Evolutionary conservation across 2,329 filamentous ascomycete genomes (phyloP).

Genomic region (Xylariaceae sp.): DNA sequence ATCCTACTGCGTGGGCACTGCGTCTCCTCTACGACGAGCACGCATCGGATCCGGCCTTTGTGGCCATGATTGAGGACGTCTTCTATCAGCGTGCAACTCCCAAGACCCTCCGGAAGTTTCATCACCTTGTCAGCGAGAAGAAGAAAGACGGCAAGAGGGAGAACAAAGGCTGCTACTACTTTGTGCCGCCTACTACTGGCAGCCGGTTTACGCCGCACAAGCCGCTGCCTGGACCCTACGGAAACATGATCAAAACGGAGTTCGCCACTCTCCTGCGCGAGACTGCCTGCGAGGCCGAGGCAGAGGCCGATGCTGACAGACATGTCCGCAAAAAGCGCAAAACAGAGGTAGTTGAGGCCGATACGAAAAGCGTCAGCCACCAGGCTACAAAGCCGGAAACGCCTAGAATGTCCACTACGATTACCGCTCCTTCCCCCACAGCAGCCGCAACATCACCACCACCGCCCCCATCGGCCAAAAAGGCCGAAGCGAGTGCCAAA

Average conservation of each 20-base stretch:
- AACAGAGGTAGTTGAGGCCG: slow-evolving; percentile 18
- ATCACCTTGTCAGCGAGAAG: slow-evolving; percentile 44
- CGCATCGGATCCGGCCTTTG: slow-evolving; percentile 44
- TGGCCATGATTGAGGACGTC: slow-evolving; percentile 53
- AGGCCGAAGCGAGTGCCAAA: too few species aligned
- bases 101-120: slow-evolving; percentile 47
- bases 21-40: slow-evolving; percentile 56
- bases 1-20: slow-evolving; percentile 58
- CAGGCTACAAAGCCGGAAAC: not conserved
- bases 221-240: slow-evolving; percentile 46
- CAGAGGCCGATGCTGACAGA: slow-evolving; percentile 20
- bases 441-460: too few species aligned
- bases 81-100: slow-evolving; percentile 52
- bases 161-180: slow-evolving; percentile 48
- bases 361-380: not conserved
- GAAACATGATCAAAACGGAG: slow-evolving; percentile 40
- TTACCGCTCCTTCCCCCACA: too few species aligned
- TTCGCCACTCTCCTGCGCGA: slow-evolving; percentile 24
- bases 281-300: slow-evolving; percentile 12
- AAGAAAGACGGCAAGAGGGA: slow-evolving; percentile 53
- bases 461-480: too few species aligned
- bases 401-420: too few species aligned
- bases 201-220: slow-evolving; percentile 39
- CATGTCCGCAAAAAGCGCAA: slow-evolving; percentile 29
- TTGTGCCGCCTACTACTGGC: slow-evolving; percentile 44